These are phyloP conservation scores for Nicotiana attenuata DNA, from an alignment of 257 asterid genomes.

Conservation along the genomic window DNA sequence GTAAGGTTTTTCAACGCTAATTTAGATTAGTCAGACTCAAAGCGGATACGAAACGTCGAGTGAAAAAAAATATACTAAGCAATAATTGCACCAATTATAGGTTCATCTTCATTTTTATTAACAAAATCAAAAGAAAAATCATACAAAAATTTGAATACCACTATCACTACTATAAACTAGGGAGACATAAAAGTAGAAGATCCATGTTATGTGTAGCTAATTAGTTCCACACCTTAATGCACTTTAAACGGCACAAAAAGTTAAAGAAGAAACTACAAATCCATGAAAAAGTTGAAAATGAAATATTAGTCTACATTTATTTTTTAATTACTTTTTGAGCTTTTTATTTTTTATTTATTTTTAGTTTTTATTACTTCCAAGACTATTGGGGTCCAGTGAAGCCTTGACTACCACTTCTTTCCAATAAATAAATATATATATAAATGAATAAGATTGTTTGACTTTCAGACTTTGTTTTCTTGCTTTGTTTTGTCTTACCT, in stretches of 20 bases:
- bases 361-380: slow-evolving; percentile 19
- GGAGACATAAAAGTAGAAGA: slow-evolving; percentile 33
- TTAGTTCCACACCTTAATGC: slow-evolving; percentile 25
- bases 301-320: not conserved
- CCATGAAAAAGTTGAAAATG: slow-evolving; percentile 18
- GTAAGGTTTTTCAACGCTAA: too few relatives aligned
- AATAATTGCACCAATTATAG: not conserved
- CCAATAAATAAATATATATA: too few relatives aligned
- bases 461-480: slow-evolving; percentile 1
- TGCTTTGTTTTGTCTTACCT: not conserved
- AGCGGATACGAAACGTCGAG: too few relatives aligned
- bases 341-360: not conserved
- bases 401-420: slow-evolving; percentile 34
- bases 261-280: slow-evolving; percentile 13
- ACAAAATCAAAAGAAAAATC: not conserved
- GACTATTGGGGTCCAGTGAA: slow-evolving; percentile 30
- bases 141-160: not conserved
- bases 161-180: not conserved
- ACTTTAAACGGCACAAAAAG: slow-evolving; percentile 36
- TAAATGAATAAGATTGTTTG: not conserved
- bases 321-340: too few relatives aligned
- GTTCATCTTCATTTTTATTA: not conserved
- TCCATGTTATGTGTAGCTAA: slow-evolving; percentile 29
- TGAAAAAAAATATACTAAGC: too few relatives aligned
- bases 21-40: too few relatives aligned